Conservation (phyloP, 1,139 yeast species). For the Saccharomyces hybrid region DNA sequence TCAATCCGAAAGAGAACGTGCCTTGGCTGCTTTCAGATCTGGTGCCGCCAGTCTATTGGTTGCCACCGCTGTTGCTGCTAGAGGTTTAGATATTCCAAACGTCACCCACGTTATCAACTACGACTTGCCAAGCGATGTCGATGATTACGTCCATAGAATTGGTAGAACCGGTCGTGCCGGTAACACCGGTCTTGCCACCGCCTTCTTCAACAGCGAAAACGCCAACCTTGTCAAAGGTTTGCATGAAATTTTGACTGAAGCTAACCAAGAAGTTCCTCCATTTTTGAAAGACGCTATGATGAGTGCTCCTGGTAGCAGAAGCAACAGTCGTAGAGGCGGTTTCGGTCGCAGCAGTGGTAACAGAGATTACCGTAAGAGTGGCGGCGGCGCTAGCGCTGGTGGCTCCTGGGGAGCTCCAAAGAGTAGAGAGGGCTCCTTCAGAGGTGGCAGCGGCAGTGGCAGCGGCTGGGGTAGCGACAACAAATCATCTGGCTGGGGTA, state of each 20-base stretch:
- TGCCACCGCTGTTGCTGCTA: slow-evolving; percentile 94
- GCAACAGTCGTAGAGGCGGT: slow-evolving; percentile 56
- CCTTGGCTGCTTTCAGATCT: slow-evolving; percentile 57
- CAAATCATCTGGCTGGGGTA: slow-evolving; percentile 11
- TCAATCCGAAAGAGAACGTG: slow-evolving; percentile 96
- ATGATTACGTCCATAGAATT: slow-evolving; percentile 97
- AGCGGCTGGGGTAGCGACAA: slow-evolving; percentile 13
- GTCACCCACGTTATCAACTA: slow-evolving; percentile 96
- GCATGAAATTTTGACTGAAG: slow-evolving; percentile 81
- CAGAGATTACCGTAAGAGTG: slow-evolving; percentile 54
- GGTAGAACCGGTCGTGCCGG: slow-evolving; percentile 99
- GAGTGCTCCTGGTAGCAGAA: slow-evolving; percentile 61
- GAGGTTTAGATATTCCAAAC: slow-evolving; percentile 98
- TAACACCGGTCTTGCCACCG: slow-evolving; percentile 95
- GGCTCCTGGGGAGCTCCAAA: slow-evolving; percentile 32
- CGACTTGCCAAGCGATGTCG: slow-evolving; percentile 93
- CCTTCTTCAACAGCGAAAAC: slow-evolving; percentile 95
- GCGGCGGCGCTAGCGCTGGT: slow-evolving; percentile 31
- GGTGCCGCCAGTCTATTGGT: slow-evolving; percentile 61
- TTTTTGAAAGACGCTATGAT: slow-evolving; percentile 76
- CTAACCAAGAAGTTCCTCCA: slow-evolving; percentile 93
- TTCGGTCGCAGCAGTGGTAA: slow-evolving; percentile 33
- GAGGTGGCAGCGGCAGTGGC: slow-evolving; percentile 16
- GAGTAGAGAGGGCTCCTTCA: slow-evolving; percentile 30
- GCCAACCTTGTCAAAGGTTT: slow-evolving; percentile 82